Evolutionary conservation across 2,329 filamentous ascomycete genomes (phyloP).

Genomic region (Epichloe baconii): DNA sequence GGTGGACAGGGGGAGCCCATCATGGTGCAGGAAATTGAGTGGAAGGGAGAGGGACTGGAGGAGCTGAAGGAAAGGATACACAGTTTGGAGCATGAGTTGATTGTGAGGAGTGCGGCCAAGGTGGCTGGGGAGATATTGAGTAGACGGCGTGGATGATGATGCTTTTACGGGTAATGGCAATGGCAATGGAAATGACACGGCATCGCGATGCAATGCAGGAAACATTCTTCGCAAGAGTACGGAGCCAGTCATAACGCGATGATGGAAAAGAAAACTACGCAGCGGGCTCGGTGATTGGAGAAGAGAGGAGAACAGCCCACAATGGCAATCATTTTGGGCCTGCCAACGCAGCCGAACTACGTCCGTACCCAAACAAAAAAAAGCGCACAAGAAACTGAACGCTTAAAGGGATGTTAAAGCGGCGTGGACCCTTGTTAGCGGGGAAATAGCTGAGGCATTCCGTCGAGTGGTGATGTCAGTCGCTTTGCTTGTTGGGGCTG

Average conservation of each 20-base stretch:
- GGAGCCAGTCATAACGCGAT: no score
- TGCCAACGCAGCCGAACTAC: no score
- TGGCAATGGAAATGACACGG: no score
- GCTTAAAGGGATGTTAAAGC: neutral
- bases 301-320: no score
- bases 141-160: no score
- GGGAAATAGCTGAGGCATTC: neutral
- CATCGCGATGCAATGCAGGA: no score
- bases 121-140: slow-evolving; percentile 27
- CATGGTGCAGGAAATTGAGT: slow-evolving; percentile 32
- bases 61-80: slow-evolving; percentile 64
- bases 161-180: no score
- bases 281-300: no score
- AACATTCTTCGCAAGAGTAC: no score
- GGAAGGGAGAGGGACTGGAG: slow-evolving; percentile 49
- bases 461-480: neutral
- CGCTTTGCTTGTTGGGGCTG: neutral
- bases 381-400: neutral
- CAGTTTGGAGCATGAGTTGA: slow-evolving; percentile 59
- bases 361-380: neutral
- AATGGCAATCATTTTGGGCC: no score
- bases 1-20: slow-evolving; percentile 69
- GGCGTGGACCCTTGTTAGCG: neutral
- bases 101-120: slow-evolving; percentile 58
- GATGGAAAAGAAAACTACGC: no score